Evolutionary conservation across 2,329 filamentous ascomycete species (phyloP).

Genomic region (Alternaria angustiovoidea): DNA sequence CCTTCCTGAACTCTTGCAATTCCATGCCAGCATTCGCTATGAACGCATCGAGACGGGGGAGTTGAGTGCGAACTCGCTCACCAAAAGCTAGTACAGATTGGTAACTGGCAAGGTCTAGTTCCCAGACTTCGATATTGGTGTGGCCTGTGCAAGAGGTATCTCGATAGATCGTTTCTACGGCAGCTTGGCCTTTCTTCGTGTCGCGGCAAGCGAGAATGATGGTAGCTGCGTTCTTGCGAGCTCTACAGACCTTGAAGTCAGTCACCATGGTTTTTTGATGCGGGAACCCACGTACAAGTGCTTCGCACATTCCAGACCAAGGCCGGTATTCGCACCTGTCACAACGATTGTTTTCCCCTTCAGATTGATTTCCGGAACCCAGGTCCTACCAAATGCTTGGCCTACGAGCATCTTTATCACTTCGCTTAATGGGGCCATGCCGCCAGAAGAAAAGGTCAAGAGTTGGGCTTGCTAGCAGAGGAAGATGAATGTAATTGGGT

Average conservation of each 20-base stretch:
- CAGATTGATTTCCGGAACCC: slow-evolving; percentile 9
- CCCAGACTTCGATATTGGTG: slow-evolving; percentile 8
- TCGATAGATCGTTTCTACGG: neutral
- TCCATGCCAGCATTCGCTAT: slow-evolving; percentile 24
- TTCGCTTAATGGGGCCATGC: slow-evolving; percentile 19
- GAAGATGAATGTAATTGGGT: neutral
- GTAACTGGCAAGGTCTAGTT: slow-evolving; percentile 11
- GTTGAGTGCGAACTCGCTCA: slow-evolving; percentile 8
- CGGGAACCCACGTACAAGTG: slow-evolving; percentile 9
- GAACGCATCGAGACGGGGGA: slow-evolving; percentile 20
- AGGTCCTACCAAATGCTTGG: slow-evolving; percentile 14
- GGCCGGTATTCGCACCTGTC: slow-evolving; percentile 19
- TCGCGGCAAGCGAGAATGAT: slow-evolving; percentile 13
- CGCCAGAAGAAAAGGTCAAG: neutral
- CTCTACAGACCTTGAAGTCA: neutral
- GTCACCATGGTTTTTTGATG: neutral
- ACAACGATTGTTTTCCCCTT: slow-evolving; percentile 14
- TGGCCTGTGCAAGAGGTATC: neutral
- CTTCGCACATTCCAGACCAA: slow-evolving; percentile 18
- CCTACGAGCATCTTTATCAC: slow-evolving; percentile 15
- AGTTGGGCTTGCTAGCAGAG: no score
- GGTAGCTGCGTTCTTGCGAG: neutral
- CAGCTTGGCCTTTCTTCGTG: slow-evolving; percentile 11
- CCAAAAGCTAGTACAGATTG: slow-evolving; percentile 6
- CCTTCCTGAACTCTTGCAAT: slow-evolving; percentile 9